Evolutionary conservation across 495 filamentous ascomycete genomes (phyloP).

Genomic region (Trypethelium eluteriae): DNA sequence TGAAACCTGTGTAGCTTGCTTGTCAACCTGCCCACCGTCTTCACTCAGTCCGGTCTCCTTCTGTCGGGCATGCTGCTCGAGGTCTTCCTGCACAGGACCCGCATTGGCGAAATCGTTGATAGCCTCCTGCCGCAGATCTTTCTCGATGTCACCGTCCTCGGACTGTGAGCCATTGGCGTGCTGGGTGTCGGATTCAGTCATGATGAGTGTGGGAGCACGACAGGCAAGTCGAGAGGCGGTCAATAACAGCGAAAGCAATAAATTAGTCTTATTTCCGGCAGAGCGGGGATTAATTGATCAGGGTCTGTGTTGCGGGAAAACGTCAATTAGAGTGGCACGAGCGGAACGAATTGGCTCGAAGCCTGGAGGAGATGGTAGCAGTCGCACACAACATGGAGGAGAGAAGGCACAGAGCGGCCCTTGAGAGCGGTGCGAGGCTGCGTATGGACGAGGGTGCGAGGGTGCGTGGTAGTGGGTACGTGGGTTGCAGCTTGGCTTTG

Average conservation of each 20-base stretch:
- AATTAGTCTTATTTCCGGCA: not conserved
- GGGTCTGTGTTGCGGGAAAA: too few species aligned
- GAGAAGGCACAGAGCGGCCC: too few species aligned
- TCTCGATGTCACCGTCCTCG: constrained; percentile 7
- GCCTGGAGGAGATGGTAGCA: too few species aligned
- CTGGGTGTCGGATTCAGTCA: not conserved
- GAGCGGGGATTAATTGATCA: not conserved
- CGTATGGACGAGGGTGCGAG: too few species aligned
- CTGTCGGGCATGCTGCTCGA: constrained; percentile 5
- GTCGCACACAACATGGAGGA: too few species aligned
- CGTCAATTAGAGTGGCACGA: too few species aligned
- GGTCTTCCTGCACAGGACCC: not conserved
- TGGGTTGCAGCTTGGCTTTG: too few species aligned
- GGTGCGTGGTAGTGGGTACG: too few species aligned
- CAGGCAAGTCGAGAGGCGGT: not conserved
- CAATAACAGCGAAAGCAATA: not conserved
- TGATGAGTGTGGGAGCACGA: not conserved
- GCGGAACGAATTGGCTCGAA: too few species aligned
- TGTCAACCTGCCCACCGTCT: constrained; percentile 16
- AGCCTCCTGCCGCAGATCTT: not conserved
- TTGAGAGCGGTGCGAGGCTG: too few species aligned
- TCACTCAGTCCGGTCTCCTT: not conserved
- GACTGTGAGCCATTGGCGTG: not conserved
- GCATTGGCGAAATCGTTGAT: not conserved
- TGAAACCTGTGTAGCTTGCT: constrained; percentile 15